Conservation (phyloP, 768 basidiomycete genomes). For the Calocybe gangraenosa region DNA sequence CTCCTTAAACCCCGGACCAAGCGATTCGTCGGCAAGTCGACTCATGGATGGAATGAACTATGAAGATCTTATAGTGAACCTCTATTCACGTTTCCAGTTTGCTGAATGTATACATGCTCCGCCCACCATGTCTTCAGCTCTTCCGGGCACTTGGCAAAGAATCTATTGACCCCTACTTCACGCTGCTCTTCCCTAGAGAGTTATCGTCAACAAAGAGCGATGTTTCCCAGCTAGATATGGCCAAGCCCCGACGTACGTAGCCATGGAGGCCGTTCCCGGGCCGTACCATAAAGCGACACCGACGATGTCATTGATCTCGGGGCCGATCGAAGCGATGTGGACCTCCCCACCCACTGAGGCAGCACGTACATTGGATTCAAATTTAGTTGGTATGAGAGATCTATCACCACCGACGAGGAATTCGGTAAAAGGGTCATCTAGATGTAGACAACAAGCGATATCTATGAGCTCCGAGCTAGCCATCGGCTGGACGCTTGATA, state of each 20-base stretch:
- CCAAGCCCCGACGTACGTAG: conserved; percentile 20
- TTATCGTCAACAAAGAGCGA: not conserved
- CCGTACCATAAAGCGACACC: conserved; percentile 29
- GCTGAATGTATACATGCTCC: conserved; percentile 17
- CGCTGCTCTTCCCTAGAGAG: conserved; percentile 22
- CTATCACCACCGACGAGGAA: conserved; percentile 16
- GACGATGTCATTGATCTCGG: conserved; percentile 20
- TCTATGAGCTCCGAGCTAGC: not conserved
- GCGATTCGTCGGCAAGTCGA: conserved; percentile 11
- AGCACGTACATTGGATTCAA: conserved; percentile 18
- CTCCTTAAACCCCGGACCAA: conserved; percentile 18
- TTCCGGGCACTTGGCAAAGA: conserved; percentile 17
- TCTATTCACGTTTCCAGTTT: not conserved
- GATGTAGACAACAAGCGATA: no score
- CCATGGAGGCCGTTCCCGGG: conserved; percentile 21
- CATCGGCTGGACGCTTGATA: not conserved
- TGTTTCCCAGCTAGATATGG: no score
- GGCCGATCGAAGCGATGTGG: conserved; percentile 21
- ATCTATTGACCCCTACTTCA: conserved; percentile 22
- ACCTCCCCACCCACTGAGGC: conserved; percentile 24
- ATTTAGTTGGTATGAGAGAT: conserved; percentile 12
- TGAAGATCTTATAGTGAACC: not conserved
- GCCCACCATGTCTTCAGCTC: conserved; percentile 25
- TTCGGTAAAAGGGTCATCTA: conserved; percentile 19
- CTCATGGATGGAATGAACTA: conserved; percentile 22